These are phyloP conservation scores for Tilletia walkeri DNA, from an alignment of 1,284 basidiomycete species.

Conservation along the genomic window DNA sequence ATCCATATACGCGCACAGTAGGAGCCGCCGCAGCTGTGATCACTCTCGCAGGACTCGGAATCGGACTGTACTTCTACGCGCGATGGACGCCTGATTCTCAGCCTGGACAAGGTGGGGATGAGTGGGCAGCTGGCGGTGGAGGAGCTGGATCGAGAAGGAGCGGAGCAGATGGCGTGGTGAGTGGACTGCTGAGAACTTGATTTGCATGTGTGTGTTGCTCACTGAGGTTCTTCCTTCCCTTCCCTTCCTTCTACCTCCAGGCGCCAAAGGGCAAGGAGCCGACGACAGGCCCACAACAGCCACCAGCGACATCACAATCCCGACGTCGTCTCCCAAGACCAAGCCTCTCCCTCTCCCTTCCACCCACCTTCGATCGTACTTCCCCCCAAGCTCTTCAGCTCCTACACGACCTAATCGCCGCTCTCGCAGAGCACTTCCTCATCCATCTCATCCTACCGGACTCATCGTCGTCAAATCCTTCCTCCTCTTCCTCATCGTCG, in stretches of 20 bases:
- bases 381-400: conserved; percentile 1
- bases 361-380: conserved; percentile 21
- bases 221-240: background rate
- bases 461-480: background rate
- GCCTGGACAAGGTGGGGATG: conserved; percentile 11
- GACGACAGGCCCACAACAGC: background rate
- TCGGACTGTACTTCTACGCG: background rate
- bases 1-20: background rate
- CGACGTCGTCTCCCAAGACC: conserved; percentile 11
- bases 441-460: conserved; percentile 21
- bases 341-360: conserved; percentile 24
- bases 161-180: background rate
- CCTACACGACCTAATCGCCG: conserved; percentile 9
- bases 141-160: background rate
- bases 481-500: background rate
- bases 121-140: conserved; percentile 4
- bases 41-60: background rate
- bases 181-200: background rate
- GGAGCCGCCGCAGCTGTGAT: background rate
- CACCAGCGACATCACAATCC: too few relatives aligned
- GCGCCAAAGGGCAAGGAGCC: background rate
- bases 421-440: conserved; percentile 17
- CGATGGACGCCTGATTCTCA: conserved; percentile 2
- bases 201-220: background rate
- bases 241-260: background rate